A percentile compares a stretch with the other conserved stretches of the same genome.
These are phyloP conservation scores for Halenospora varia DNA, from an alignment of 495 filamentous ascomycete genomes.

Conservation along the genomic window DNA sequence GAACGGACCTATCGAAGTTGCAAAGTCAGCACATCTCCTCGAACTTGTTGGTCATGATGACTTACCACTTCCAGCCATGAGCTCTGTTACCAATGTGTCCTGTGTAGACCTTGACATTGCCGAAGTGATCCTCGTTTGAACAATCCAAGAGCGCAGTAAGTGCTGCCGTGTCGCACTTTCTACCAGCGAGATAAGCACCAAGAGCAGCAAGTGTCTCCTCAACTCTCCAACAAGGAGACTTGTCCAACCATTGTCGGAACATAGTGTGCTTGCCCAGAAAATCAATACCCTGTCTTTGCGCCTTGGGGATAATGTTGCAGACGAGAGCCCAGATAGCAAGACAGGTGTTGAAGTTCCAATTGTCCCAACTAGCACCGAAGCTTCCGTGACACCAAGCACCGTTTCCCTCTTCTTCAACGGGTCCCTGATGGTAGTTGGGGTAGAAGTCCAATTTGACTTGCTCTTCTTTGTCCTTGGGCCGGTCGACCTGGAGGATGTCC, in stretches of 20 bases:
- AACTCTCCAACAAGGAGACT: constrained; percentile 12
- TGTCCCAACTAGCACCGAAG: constrained; percentile 23
- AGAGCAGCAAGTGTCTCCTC: constrained; percentile 11
- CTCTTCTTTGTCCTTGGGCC: constrained; percentile 3
- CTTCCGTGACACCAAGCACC: not conserved
- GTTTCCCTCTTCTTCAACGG: not conserved
- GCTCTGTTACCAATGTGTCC: not conserved
- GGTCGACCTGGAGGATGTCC: constrained; percentile 16
- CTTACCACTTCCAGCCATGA: constrained; percentile 12
- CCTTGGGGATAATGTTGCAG: not conserved
- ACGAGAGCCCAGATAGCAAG: constrained; percentile 17
- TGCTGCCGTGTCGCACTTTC: not conserved
- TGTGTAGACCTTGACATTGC: not conserved
- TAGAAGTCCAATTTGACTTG: constrained; percentile 18
- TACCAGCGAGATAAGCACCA: no score
- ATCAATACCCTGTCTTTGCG: constrained; percentile 6
- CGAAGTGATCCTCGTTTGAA: not conserved
- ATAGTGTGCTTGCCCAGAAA: not conserved
- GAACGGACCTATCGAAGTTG: constrained; percentile 1
- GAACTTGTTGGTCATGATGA: not conserved
- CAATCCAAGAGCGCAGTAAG: constrained; percentile 8
- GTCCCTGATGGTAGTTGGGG: constrained; percentile 17
- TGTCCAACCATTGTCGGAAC: constrained; percentile 21
- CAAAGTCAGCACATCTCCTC: no score
- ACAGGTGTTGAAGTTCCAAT: constrained; percentile 10